Conservation (phyloP, 352 stramenopile genomes). For the Globisporangium okanoganense region DNA sequence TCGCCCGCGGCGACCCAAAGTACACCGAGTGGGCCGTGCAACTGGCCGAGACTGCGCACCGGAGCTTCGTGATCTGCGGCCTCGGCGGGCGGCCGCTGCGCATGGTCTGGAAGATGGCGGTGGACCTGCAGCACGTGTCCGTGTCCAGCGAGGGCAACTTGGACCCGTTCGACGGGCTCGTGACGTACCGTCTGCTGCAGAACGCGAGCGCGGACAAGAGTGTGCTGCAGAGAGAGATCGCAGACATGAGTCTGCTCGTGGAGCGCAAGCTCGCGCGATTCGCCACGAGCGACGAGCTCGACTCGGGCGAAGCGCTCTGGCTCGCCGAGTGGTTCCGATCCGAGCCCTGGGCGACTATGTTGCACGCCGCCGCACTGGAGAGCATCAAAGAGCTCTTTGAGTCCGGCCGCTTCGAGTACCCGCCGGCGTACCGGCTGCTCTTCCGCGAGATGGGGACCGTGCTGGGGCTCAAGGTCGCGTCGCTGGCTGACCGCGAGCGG, state of each 20-base stretch:
- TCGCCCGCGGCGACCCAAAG: conserved; percentile 10
- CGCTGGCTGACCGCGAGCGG: conserved; percentile 13
- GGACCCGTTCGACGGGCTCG: conserved; percentile 26
- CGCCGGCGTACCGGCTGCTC: conserved; percentile 20
- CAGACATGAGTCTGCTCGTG: conserved; percentile 23
- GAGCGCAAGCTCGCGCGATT: conserved; percentile 21
- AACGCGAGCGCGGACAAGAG: conserved; percentile 9
- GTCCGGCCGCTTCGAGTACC: conserved; percentile 14
- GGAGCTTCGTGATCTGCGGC: conserved; percentile 22
- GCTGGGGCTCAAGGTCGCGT: conserved; percentile 21
- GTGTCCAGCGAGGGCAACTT: conserved; percentile 29
- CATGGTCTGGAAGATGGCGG: conserved; percentile 34
- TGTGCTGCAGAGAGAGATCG: conserved; percentile 19
- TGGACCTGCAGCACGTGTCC: conserved; percentile 26
- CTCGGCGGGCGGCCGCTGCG: conserved; percentile 16
- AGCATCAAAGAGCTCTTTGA: conserved; percentile 20
- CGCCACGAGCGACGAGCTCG: conserved; percentile 22
- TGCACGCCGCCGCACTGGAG: conserved; percentile 15
- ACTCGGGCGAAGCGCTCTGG: conserved; percentile 30
- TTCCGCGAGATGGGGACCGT: conserved; percentile 34
- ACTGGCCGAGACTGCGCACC: conserved; percentile 17
- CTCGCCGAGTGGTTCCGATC: conserved; percentile 24
- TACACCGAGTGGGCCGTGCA: conserved; percentile 25
- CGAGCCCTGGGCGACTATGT: conserved; percentile 16
- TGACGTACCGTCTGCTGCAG: conserved; percentile 26